Percentiles rank a stretch among this genome's conserved stretches.
phyloP scores from a whole-genome alignment of 345 rosid genomes.

The Eutrema heterophyllum region DNA sequence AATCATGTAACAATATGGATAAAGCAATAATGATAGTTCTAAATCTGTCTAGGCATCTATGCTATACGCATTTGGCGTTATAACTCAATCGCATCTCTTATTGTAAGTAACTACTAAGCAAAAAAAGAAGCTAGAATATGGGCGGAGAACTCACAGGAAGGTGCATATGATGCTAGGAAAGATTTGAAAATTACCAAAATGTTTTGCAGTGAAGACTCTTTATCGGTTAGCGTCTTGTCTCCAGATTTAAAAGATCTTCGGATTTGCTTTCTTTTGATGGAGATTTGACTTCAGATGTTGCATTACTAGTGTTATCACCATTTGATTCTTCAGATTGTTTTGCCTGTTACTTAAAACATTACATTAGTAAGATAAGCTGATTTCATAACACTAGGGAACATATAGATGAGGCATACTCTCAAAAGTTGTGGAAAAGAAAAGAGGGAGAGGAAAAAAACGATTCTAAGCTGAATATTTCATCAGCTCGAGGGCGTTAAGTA shows the following conservation, averaged over 20 bases:
- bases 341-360: slow-evolving; percentile 32
- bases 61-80: neutral
- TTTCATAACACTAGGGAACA: neutral
- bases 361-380: neutral
- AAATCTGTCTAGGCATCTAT: neutral
- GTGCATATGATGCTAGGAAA: slow-evolving; percentile 1
- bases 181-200: slow-evolving; percentile 15
- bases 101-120: neutral
- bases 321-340: slow-evolving; percentile 35
- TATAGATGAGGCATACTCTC: neutral
- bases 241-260: slow-evolving; percentile 20
- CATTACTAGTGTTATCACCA: slow-evolving; percentile 15
- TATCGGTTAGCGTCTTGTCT: slow-evolving; percentile 14
- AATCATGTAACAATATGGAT: neutral
- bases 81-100: neutral
- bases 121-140: neutral
- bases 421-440: neutral
- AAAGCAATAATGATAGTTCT: neutral
- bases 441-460: neutral
- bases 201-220: neutral
- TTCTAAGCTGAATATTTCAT: neutral
- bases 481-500: neutral
- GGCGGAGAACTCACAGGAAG: neutral
- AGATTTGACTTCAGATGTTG: slow-evolving; percentile 26
- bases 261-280: slow-evolving; percentile 23